Evolutionary conservation across 306 rosid genomes (phyloP).

Genomic region (Fagus crenata): DNA sequence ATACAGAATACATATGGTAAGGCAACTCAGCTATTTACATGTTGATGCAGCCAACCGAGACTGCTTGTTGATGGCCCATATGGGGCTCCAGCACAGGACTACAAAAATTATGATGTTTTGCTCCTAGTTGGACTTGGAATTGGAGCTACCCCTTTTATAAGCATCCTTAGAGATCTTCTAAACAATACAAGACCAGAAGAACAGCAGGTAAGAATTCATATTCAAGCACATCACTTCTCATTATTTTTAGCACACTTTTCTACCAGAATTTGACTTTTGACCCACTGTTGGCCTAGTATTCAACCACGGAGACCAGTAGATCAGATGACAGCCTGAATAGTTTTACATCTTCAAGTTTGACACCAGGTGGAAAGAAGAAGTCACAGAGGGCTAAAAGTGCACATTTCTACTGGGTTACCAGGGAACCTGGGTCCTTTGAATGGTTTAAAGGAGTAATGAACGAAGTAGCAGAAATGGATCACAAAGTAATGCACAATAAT

Average conservation of each 20-base stretch:
- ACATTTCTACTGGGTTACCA: conserved; percentile 93
- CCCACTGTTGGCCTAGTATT: conserved; percentile 42
- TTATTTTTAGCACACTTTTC: not conserved
- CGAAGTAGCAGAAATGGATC: conserved; percentile 87
- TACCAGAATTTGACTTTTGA: conserved; percentile 2
- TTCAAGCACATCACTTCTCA: not conserved
- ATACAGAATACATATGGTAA: not conserved
- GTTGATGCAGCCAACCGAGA: conserved; percentile 60
- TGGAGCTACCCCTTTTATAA: conserved; percentile 97
- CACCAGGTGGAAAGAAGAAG: conserved; percentile 66
- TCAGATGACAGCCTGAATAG: conserved; percentile 76
- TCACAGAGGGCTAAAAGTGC: conserved; percentile 63
- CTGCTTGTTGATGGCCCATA: conserved; percentile 87
- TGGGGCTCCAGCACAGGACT: conserved; percentile 96
- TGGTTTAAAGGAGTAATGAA: conserved; percentile 99
- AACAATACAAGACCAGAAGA: conserved; percentile 63
- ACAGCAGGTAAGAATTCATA: conserved; percentile 44
- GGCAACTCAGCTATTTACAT: conserved; percentile 10
- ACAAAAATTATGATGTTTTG: conserved; percentile 66
- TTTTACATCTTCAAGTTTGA: conserved; percentile 62
- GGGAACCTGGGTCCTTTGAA: conserved; percentile 95
- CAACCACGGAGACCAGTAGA: conserved; percentile 69
- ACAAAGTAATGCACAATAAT: conserved; percentile 48
- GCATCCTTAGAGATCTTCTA: conserved; percentile 83
- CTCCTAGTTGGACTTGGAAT: conserved; percentile 96